Evolutionary conservation across 2,329 filamentous ascomycete species (phyloP), one percentile per base, ranked within the genome.

Genomic region (Teratosphaeria epicoccoides): DNA sequence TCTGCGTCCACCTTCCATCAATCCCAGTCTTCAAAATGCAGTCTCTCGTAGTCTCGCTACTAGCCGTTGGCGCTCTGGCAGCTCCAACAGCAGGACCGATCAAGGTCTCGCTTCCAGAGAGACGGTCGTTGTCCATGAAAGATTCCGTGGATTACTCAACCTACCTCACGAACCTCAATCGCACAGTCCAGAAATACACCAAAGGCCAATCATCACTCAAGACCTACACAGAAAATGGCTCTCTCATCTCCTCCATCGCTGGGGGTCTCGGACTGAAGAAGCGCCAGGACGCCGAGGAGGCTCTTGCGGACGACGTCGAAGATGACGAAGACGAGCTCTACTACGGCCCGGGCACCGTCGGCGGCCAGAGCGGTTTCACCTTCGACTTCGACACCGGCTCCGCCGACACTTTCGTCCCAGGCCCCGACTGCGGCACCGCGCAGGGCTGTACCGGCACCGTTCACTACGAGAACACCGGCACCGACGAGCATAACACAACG

Each of bases 331-430:
- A 51, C 17, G 37, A 44, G 49, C 44, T 48, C 9, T 51, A 51
- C 33, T 51, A 48, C 25, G 49, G 49, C 29, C 43, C 49, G 1
- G 49, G 49, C 26, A 24, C 25, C 40, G 49, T 51, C 20, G 49
- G 44, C 46, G 44, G 24, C 6, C 14, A 28, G 17, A 24, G 23
- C 25, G 44, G 44, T 25, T 57, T 61, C 47, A 55, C 55, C 33
- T 59, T 59, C 47, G 57, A 62, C 52, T 60, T 62, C 52, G 59
- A 61, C 47, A 61, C 59, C 25, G 59, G 59, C 17, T 52, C 49
- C 28, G 53, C 53, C 37, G 59, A 61, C 46, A 55, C 53, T 10
- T 60, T 62, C 51, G 58, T 61, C 25, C 57, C 59, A 6, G 59
- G 57, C 37, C 60, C 60, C 25, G 26, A 47, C 20, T 60, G 60